A percentile compares a stretch with the other conserved stretches of the same genome.
phyloP scores from a whole-genome alignment of 441 rosid species.

The Corymbia citriodora region DNA sequence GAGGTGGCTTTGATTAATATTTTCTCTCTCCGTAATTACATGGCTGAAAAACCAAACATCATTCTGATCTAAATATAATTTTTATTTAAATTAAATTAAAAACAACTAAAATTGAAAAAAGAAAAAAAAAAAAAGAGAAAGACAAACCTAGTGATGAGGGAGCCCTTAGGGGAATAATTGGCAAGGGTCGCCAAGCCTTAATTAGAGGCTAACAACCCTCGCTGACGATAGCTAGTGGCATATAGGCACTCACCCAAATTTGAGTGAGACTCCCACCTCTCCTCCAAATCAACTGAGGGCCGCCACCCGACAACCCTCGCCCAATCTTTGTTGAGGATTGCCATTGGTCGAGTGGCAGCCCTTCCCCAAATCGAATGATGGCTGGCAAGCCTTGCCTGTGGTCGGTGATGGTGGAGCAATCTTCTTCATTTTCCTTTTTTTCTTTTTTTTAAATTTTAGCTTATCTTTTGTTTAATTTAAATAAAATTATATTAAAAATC shows the following conservation, averaged over 20 bases:
- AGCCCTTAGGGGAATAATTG: neutral
- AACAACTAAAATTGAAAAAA: too few relatives aligned
- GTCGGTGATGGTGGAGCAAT: neutral
- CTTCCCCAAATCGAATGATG: accelerated
- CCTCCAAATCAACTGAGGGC: accelerated
- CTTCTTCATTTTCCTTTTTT: too few relatives aligned
- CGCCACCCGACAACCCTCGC: too few relatives aligned
- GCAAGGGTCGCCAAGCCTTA: too few relatives aligned
- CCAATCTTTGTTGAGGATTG: too few relatives aligned
- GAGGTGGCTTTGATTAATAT: too few relatives aligned
- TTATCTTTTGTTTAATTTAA: too few relatives aligned
- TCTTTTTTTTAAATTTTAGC: neutral
- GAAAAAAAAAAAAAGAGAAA: too few relatives aligned
- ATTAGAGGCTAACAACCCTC: accelerated
- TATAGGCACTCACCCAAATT: neutral
- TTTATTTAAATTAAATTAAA: too few relatives aligned
- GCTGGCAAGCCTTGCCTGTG: accelerated
- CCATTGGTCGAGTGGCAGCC: neutral
- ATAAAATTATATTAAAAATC: too few relatives aligned
- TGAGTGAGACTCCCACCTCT: accelerated
- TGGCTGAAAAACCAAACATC: neutral
- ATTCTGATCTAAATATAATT: too few relatives aligned
- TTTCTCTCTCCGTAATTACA: neutral
- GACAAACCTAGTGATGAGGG: accelerated
- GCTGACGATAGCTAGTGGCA: neutral